Percentiles rank a stretch among this genome's conserved stretches.
Conservation (phyloP, 2,329 filamentous ascomycete species). For the Catunica adiposa region DNA sequence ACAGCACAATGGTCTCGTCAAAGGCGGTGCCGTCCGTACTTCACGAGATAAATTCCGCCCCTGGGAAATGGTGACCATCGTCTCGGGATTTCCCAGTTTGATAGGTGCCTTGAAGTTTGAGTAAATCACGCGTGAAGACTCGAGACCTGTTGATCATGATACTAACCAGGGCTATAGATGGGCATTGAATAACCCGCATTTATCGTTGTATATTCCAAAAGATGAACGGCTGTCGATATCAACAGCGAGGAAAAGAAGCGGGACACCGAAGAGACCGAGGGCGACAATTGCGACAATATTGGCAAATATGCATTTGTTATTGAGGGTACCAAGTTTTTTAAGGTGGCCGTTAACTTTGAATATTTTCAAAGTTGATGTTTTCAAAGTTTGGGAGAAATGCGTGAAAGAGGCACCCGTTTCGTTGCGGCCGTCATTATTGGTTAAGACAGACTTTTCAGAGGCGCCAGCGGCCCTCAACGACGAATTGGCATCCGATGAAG, state of each 20-base stretch:
- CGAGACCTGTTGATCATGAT: background rate
- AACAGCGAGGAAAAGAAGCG: conserved; percentile 34
- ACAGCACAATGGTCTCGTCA: conserved; percentile 77
- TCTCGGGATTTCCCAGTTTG: conserved; percentile 76
- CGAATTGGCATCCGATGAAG: background rate
- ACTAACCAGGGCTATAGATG: conserved; percentile 40
- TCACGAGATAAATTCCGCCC: conserved; percentile 51
- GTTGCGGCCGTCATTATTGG: conserved; percentile 31
- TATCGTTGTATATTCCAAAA: conserved; percentile 59
- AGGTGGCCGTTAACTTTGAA: conserved; percentile 69
- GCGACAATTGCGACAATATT: conserved; percentile 51
- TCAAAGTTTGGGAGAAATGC: conserved; percentile 50
- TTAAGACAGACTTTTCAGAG: conserved; percentile 39
- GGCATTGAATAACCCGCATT: conserved; percentile 77
- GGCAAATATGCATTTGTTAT: conserved; percentile 64
- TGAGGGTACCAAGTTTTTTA: conserved; percentile 62
- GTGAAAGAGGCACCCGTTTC: conserved; percentile 31
- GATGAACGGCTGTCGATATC: conserved; percentile 41
- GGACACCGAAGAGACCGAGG: conserved; percentile 39
- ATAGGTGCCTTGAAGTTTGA: conserved; percentile 88
- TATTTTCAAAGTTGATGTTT: conserved; percentile 59
- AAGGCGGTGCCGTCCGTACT: conserved; percentile 69
- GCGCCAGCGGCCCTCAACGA: conserved; percentile 10
- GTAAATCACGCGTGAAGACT: conserved; percentile 31
- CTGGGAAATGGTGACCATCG: conserved; percentile 79